Percentiles rank a stretch among this genome's conserved stretches.
phyloP scores from a whole-genome alignment of 2,329 filamentous ascomycete species.

The Didymella arachidicola region DNA sequence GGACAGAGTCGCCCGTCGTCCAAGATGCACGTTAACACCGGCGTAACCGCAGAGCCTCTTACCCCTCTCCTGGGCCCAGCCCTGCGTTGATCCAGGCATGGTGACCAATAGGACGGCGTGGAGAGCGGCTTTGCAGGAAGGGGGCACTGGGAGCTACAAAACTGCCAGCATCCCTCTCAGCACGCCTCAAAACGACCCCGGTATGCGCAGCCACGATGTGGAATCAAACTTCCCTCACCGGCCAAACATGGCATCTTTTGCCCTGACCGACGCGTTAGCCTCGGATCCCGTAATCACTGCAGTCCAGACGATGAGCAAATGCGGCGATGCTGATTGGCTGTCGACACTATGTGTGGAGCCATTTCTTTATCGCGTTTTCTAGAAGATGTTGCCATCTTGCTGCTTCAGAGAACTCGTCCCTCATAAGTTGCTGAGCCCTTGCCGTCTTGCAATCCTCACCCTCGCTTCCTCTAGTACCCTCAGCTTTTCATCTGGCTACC shows the following conservation, averaged over 20 bases:
- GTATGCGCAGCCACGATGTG: constrained; percentile 1
- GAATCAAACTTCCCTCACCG: constrained; percentile 19
- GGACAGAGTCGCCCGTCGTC: background rate
- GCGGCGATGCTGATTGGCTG: constrained; percentile 28
- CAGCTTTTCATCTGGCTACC: constrained; percentile 12
- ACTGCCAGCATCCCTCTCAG: background rate
- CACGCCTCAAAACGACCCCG: background rate
- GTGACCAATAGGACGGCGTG: constrained; percentile 13
- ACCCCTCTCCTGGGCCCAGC: constrained; percentile 17
- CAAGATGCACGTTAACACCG: constrained; percentile 4
- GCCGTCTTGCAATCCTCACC: constrained; percentile 8
- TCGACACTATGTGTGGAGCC: background rate
- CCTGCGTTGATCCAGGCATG: constrained; percentile 5
- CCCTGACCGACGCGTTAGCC: constrained; percentile 5
- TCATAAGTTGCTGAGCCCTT: constrained; percentile 25
- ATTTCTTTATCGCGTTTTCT: constrained; percentile 19
- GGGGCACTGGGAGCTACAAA: constrained; percentile 17
- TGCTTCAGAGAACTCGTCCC: constrained; percentile 15
- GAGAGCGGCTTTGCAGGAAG: constrained; percentile 10
- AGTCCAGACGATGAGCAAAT: constrained; percentile 26
- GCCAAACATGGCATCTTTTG: constrained; percentile 22
- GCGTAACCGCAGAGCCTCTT: constrained; percentile 20
- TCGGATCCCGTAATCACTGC: constrained; percentile 35
- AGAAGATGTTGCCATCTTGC: constrained; percentile 30
- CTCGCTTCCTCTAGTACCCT: constrained; percentile 17